phyloP scores from a whole-genome alignment of 805 yeast species.

The Starmera dryadoides region DNA sequence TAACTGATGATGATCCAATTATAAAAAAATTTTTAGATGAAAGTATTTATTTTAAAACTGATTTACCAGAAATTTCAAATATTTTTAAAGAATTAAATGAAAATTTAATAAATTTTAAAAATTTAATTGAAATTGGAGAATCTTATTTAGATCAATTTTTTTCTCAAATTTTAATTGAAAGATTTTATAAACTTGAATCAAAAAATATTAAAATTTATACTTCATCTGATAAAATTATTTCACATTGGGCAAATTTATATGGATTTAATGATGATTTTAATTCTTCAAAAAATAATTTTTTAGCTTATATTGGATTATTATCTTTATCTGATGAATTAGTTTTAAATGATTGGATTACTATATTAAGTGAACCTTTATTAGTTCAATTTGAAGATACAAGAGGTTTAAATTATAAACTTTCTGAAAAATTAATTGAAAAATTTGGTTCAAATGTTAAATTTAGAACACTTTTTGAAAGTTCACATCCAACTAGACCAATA shows the following conservation, averaged over 20 bases:
- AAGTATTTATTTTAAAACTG: not conserved
- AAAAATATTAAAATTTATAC: not conserved
- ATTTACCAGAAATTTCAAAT: not conserved
- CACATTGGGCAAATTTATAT: not conserved
- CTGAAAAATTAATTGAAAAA: too few species aligned
- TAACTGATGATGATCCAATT: constrained; percentile 1
- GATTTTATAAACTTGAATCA: not conserved
- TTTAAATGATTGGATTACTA: not conserved
- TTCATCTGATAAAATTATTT: not conserved
- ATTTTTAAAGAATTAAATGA: not conserved
- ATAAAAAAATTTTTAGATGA: not conserved
- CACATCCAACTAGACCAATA: too few species aligned
- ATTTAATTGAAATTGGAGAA: not conserved
- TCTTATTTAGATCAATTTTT: not conserved
- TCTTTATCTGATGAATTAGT: not conserved
- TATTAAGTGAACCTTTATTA: not conserved
- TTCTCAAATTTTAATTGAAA: not conserved
- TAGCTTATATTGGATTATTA: not conserved
- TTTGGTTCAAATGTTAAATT: too few species aligned
- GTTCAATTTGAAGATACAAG: not conserved
- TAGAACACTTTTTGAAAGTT: too few species aligned
- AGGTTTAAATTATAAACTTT: not conserved
- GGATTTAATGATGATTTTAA: not conserved
- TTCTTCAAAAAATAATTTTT: not conserved
- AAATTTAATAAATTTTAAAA: not conserved